A percentile compares a stretch with the other conserved stretches of the same genome.
Evolutionary conservation across 2,329 filamentous ascomycete species (phyloP).

Genomic region (Aureobasidium sp.): DNA sequence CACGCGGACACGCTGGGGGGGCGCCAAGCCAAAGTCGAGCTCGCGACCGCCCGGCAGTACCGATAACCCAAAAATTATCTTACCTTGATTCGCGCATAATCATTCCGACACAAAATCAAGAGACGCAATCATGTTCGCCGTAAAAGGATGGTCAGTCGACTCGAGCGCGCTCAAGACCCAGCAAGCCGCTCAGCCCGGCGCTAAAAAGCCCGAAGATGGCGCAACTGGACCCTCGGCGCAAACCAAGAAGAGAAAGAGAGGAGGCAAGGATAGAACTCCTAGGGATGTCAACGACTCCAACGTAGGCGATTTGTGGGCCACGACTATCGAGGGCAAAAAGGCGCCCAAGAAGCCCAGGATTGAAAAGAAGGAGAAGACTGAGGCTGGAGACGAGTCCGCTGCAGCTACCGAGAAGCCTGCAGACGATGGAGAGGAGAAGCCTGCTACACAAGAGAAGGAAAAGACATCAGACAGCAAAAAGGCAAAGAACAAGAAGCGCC

Average conservation of each 20-base stretch:
- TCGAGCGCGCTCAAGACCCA: slow-evolving; percentile 66
- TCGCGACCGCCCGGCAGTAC: slow-evolving; percentile 1
- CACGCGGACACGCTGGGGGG: background rate
- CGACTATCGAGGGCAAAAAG: slow-evolving; percentile 42
- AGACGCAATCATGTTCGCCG: slow-evolving; percentile 65
- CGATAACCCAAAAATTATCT: slow-evolving; percentile 8
- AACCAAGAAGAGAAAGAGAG: slow-evolving; percentile 48
- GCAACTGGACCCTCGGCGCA: background rate
- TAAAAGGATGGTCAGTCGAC: slow-evolving; percentile 84
- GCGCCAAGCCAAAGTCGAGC: background rate
- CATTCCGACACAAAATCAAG: background rate
- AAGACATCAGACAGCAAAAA: slow-evolving; percentile 24
- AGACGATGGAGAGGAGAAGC: slow-evolving; percentile 24
- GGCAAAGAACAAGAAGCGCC: slow-evolving; percentile 20
- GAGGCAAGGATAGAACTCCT: slow-evolving; percentile 28
- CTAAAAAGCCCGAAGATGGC: slow-evolving; percentile 17
- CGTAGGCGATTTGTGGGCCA: slow-evolving; percentile 74
- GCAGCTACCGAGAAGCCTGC: slow-evolving; percentile 19
- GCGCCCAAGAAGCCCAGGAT: slow-evolving; percentile 23
- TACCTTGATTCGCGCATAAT: background rate
- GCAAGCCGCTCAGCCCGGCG: slow-evolving; percentile 36
- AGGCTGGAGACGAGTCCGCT: slow-evolving; percentile 14
- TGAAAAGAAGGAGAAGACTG: slow-evolving; percentile 33
- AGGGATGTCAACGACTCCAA: slow-evolving; percentile 57
- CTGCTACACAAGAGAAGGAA: slow-evolving; percentile 26